Base-by-base conservation (phyloP, 495 filamentous ascomycete species). In the Collariella sp. region DNA sequence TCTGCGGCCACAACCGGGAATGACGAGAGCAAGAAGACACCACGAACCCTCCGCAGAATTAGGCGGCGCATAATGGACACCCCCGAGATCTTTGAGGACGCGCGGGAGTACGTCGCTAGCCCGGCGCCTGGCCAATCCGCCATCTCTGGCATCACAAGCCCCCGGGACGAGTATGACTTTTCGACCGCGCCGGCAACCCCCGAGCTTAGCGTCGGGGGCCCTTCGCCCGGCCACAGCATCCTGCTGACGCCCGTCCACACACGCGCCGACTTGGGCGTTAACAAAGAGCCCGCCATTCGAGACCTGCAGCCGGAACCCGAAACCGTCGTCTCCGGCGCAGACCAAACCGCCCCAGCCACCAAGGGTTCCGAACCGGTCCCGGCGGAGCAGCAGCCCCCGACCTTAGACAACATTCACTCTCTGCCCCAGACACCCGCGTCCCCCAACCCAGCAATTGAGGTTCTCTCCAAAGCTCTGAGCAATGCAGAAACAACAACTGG, bases 111-210 rank as follows among this genome's bases (percentile, higher is more conserved):
- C 48, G 39, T 15, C 24, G 23, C 19, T 47, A 51, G 47, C 53
- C 23, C 62, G 39, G 42, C 23, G 34, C 16, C 56, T 45, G 38
- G 58, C 40, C 46, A 45, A 13, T 19, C 42, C 31, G 16, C 45
- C 18, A 50, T 41, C 50, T 36, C 48, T n/a, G 34, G 45, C 7
- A 13, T 35, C 5, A 24, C 3, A 7, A 59, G 35, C 39, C 61
- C 62, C 33, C 49, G 47, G 20, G 51, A 44, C 23, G 58, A 66
- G 10, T 57, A 64, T 12, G 56, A 57, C 13, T 61, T 64, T 53
- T 67, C 67, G 23, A 68, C 65, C 22, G 61, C 68, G 36, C 70
- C 70, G 10, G 68, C 70, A 9, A 72, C 71, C 16, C 71, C 71
- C 18, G 71, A 57, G 7, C 39, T 74, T 11, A 66, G 64, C 50